A percentile compares a stretch with the other conserved stretches of the same genome.
Conservation (phyloP, 2,329 filamentous ascomycete genomes). For the Ascochyta clinopodiicola region DNA sequence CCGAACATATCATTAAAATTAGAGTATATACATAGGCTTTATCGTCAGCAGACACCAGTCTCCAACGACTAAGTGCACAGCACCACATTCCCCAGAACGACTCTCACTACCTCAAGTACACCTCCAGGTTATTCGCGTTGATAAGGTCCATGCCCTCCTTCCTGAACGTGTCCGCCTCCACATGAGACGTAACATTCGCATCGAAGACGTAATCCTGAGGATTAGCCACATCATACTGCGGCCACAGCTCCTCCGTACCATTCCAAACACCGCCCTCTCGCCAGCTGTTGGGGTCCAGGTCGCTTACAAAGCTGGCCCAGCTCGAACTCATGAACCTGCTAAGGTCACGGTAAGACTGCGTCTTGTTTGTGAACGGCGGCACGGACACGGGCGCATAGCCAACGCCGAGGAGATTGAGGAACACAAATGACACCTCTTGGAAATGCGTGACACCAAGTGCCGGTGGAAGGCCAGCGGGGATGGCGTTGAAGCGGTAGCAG, state of each 20-base stretch:
- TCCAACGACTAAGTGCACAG: too few species aligned
- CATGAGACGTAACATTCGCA: constrained; percentile 51
- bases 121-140: constrained; percentile 30
- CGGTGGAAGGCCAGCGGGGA: constrained; percentile 53
- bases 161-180: constrained; percentile 54
- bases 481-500: constrained; percentile 68
- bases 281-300: constrained; percentile 39
- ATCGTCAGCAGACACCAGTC: too few species aligned
- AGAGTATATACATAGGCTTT: too few species aligned
- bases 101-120: constrained; percentile 10
- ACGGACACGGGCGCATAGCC: constrained; percentile 49
- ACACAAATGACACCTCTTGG: constrained; percentile 57
- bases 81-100: too few species aligned
- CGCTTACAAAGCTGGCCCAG: constrained; percentile 57
- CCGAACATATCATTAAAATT: too few species aligned
- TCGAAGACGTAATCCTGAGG: constrained; percentile 56
- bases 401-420: constrained; percentile 53
- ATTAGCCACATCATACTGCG: constrained; percentile 45
- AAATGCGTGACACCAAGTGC: constrained; percentile 61
- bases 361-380: constrained; percentile 46
- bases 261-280: constrained; percentile 24
- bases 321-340: constrained; percentile 53
- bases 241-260: constrained; percentile 47
- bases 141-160: constrained; percentile 55
- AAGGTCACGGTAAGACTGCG: constrained; percentile 47